Conservation (phyloP, 2,329 filamentous ascomycete species). For the Exophiala sideris region DNA sequence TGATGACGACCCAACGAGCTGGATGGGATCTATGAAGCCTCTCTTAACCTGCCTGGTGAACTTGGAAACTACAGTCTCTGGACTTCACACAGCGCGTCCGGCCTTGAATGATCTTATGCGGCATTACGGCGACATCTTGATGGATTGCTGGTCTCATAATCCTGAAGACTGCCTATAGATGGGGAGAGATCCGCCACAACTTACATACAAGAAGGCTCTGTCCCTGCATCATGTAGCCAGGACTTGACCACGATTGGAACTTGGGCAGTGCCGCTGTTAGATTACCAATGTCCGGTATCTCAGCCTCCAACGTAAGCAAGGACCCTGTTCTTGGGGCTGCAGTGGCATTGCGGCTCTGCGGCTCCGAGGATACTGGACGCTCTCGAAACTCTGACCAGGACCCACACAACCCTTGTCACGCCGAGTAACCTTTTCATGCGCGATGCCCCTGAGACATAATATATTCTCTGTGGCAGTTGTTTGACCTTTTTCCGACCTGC, state of each 20-base stretch:
- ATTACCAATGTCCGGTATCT: too few relatives aligned
- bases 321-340: too few relatives aligned
- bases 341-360: constrained; percentile 1
- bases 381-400: neutral
- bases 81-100: constrained; percentile 12
- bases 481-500: neutral
- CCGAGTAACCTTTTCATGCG: too few relatives aligned
- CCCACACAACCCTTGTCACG: neutral
- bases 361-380: neutral
- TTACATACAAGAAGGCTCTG: too few relatives aligned
- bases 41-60: constrained; percentile 15
- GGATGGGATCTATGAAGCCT: constrained; percentile 14
- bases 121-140: constrained; percentile 16
- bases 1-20: neutral
- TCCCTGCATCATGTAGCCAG: neutral
- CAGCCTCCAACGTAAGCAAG: too few relatives aligned
- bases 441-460: neutral
- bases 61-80: constrained; percentile 13
- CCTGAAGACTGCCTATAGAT: neutral
- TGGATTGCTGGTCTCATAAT: constrained; percentile 19
- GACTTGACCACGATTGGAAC: neutral
- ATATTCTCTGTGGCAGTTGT: too few relatives aligned
- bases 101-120: constrained; percentile 14
- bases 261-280: neutral
- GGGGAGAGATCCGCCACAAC: neutral